These are phyloP conservation scores for Glonium stellatum DNA, from an alignment of 495 filamentous ascomycete genomes.

Conservation along the genomic window DNA sequence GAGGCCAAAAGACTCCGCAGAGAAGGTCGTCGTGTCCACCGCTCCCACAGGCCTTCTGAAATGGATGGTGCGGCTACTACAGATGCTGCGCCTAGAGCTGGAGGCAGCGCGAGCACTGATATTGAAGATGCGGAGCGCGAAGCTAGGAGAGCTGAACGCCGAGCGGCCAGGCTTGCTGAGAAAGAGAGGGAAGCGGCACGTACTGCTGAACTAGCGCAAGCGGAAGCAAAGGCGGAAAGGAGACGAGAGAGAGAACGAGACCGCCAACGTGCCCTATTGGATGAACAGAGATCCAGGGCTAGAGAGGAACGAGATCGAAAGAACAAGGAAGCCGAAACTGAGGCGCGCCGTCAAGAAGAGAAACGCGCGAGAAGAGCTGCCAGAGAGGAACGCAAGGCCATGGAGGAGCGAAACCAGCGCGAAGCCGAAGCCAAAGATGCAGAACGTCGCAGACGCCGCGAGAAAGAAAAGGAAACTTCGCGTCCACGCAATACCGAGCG, in stretches of 20 bases:
- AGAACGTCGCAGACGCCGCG: constrained; percentile 21
- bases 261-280: constrained; percentile 18
- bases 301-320: constrained; percentile 24
- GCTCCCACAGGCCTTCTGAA: constrained; percentile 7
- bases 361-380: constrained; percentile 23
- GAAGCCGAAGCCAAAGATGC: constrained; percentile 1
- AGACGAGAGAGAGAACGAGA: constrained; percentile 23
- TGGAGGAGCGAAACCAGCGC: constrained; percentile 4
- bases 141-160: constrained; percentile 24
- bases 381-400: constrained; percentile 16
- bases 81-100: neutral
- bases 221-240: constrained; percentile 20
- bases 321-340: constrained; percentile 24
- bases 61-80: constrained; percentile 8
- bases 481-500: constrained; percentile 17
- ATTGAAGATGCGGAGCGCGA: constrained; percentile 25
- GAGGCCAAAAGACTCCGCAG: constrained; percentile 27
- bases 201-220: constrained; percentile 19
- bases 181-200: constrained; percentile 23
- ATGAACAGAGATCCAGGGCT: constrained; percentile 25
- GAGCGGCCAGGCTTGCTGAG: constrained; percentile 20
- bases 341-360: constrained; percentile 29
- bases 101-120: constrained; percentile 20
- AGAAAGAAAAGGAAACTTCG: constrained; percentile 22
- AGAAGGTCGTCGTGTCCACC: constrained; percentile 22